Conservation (phyloP, 78 protist species). For the Dictyostelium firmibasis region DNA sequence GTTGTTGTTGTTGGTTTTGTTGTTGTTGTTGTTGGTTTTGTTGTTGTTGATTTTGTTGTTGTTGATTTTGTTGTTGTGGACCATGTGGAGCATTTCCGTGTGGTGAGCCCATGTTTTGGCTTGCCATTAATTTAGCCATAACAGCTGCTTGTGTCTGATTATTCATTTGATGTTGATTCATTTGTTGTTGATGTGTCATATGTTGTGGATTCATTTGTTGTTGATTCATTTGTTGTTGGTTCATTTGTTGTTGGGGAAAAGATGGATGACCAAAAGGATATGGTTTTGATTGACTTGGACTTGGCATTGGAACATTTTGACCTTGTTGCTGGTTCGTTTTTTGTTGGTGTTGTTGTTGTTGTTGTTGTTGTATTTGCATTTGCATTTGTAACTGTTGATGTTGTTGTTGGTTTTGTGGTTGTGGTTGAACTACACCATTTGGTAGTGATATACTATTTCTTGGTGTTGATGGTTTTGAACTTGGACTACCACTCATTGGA, state of each 20-base stretch:
- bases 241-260: not conserved
- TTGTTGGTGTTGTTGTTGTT: not conserved
- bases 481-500: conserved; percentile 18
- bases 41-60: not conserved
- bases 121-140: not conserved
- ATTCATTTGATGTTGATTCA: not conserved
- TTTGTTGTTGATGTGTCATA: not conserved
- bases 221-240: not conserved
- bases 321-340: not conserved
- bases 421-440: not conserved
- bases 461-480: conserved; percentile 16
- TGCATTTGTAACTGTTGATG: conserved; percentile 15
- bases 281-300: not conserved
- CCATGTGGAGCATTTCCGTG: not conserved
- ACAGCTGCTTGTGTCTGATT: not conserved
- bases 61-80: not conserved
- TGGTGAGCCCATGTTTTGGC: not conserved
- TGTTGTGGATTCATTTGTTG: not conserved
- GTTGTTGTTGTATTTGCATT: not conserved
- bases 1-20: not conserved
- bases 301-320: not conserved
- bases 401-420: conserved; percentile 10
- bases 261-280: not conserved
- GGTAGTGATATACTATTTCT: not conserved
- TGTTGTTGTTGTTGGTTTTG: conserved; percentile 1